Percentiles rank a stretch among this genome's conserved stretches.
These are phyloP conservation scores for Taxawa tesnikishii DNA, from an alignment of 2,329 filamentous ascomycete genomes.

Conservation along the genomic window DNA sequence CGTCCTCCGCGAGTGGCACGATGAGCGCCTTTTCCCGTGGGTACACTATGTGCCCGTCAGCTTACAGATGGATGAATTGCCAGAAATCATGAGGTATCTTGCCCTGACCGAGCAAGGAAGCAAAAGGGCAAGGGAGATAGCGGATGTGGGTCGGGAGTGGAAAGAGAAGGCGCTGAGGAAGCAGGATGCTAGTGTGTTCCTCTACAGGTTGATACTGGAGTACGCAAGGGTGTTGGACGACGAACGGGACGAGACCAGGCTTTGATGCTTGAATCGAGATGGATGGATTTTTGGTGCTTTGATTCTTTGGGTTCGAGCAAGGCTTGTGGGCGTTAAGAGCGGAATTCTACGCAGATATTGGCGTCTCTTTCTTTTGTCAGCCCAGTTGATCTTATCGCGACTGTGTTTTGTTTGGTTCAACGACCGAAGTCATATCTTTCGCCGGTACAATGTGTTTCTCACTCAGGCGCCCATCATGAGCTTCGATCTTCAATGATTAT, in stretches of 20 bases:
- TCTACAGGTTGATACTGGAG: not conserved
- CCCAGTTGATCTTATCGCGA: too few species aligned
- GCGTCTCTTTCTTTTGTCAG: too few species aligned
- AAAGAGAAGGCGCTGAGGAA: conserved; percentile 6
- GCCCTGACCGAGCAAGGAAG: conserved; percentile 14
- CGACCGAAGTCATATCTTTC: too few species aligned
- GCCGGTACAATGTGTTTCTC: too few species aligned
- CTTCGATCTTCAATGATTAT: too few species aligned
- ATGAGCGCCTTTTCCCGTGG: conserved; percentile 44
- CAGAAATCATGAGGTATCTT: conserved; percentile 38
- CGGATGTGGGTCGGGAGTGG: conserved; percentile 9
- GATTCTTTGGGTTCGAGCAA: too few species aligned
- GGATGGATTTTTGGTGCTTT: too few species aligned
- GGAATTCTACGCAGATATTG: too few species aligned
- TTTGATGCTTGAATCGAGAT: too few species aligned
- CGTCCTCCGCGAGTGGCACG: conserved; percentile 45
- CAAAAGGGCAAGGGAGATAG: conserved; percentile 7
- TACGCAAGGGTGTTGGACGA: not conserved
- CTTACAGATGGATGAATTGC: conserved; percentile 36
- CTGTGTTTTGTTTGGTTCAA: too few species aligned
- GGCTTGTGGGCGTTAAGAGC: too few species aligned
- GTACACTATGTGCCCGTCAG: conserved; percentile 45
- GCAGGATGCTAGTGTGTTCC: conserved; percentile 3
- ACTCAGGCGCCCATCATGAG: too few species aligned
- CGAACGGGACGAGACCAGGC: not conserved